Conservation (phyloP, 352 stramenopile genomes). For the Globisporangium alternatum region DNA sequence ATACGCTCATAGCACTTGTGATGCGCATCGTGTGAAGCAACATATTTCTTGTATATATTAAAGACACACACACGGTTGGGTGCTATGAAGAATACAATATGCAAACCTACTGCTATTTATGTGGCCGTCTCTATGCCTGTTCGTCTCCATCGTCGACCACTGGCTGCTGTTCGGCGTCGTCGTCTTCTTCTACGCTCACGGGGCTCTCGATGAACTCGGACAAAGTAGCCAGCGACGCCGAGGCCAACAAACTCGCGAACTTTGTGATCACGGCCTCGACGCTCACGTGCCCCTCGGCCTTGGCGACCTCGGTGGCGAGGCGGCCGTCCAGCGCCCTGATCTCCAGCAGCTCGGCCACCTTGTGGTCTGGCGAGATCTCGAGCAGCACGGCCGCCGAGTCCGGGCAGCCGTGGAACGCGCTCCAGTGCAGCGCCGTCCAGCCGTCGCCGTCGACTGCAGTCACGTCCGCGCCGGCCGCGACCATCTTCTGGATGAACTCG, state of each 20-base stretch:
- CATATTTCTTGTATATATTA: neutral
- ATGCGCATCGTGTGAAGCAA: neutral
- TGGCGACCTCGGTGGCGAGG: constrained; percentile 60
- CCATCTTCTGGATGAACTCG: constrained; percentile 68
- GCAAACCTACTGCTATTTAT: constrained; percentile 1
- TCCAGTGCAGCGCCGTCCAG: constrained; percentile 84
- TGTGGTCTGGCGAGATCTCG: constrained; percentile 28
- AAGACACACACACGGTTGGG: neutral
- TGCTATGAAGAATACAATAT: neutral
- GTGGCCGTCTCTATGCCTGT: neutral
- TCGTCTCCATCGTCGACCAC: neutral
- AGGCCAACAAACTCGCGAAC: constrained; percentile 25
- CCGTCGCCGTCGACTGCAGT: constrained; percentile 69
- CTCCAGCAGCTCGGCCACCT: constrained; percentile 42
- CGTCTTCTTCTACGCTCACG: neutral
- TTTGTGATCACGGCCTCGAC: constrained; percentile 62
- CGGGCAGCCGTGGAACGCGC: constrained; percentile 73
- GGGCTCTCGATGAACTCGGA: neutral
- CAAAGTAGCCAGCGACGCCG: constrained; percentile 1
- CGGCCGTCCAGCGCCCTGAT: constrained; percentile 60
- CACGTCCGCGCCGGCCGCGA: constrained; percentile 57
- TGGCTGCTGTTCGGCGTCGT: neutral
- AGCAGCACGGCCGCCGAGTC: constrained; percentile 67
- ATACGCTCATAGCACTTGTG: no score
- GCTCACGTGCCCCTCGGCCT: constrained; percentile 63